phyloP scores from a whole-genome alignment of 345 rosid species.

The Conringia planisiliqua region DNA sequence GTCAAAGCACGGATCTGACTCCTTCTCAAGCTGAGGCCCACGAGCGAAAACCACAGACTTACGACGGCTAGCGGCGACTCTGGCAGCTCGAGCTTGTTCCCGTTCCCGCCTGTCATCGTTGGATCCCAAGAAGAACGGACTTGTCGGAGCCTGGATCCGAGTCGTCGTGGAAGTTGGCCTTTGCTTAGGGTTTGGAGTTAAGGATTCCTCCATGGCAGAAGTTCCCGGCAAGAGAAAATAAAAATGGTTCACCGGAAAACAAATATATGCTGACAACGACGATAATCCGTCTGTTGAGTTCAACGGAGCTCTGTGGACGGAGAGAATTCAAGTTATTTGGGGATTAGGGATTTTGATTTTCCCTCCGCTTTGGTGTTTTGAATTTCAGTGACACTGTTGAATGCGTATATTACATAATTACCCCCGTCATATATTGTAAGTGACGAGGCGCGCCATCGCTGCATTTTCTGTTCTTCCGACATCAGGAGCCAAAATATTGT shows the following conservation, averaged over 20 bases:
- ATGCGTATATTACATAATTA: not conserved
- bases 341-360: conserved; percentile 34
- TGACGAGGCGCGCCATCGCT: conserved; percentile 1
- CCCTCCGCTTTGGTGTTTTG: conserved; percentile 48
- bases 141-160: conserved; percentile 77
- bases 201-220: conserved; percentile 53
- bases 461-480: not conserved
- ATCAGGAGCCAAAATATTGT: not conserved
- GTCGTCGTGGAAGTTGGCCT: conserved; percentile 38
- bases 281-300: conserved; percentile 8
- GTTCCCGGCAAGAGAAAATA: not conserved
- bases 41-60: conserved; percentile 39
- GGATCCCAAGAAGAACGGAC: conserved; percentile 77
- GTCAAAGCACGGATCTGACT: conserved; percentile 57
- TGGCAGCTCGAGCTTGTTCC: conserved; percentile 88
- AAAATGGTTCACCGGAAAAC: not conserved
- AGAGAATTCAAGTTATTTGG: conserved; percentile 14
- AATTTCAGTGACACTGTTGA: conserved; percentile 24
- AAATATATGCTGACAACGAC: not conserved
- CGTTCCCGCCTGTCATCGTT: conserved; percentile 78
- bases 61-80: conserved; percentile 83
- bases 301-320: not conserved
- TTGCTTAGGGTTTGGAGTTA: conserved; percentile 75
- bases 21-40: conserved; percentile 32
- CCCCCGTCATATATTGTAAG: not conserved